A percentile compares a stretch with the other conserved stretches of the same genome.
Evolutionary conservation across 345 rosid genomes (phyloP).

Genomic region (Stellera chamaejasme): DNA sequence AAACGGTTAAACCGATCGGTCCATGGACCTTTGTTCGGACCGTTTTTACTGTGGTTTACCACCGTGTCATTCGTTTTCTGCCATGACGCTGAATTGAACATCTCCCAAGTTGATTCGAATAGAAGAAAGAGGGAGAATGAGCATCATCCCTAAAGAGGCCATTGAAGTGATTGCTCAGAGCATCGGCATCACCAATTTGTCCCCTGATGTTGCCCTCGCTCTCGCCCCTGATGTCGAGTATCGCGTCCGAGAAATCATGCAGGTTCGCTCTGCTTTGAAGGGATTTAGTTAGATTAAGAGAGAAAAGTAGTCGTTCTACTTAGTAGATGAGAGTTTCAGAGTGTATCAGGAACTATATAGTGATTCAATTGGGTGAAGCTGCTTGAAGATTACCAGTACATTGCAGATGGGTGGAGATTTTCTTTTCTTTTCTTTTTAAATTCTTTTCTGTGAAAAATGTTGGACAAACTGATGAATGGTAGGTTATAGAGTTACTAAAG

Average conservation of each 20-base stretch:
- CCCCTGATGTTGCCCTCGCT: conserved; percentile 56
- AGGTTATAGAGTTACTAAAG: neutral
- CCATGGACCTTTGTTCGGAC: no score
- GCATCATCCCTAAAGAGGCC: conserved; percentile 61
- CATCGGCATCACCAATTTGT: conserved; percentile 60
- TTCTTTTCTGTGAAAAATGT: neutral
- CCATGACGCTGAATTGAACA: neutral
- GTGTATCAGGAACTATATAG: neutral
- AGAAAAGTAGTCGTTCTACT: no score
- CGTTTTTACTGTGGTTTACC: no score
- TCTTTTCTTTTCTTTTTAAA: neutral
- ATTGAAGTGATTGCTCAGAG: conserved; percentile 85
- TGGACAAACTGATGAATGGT: neutral
- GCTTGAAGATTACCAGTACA: neutral
- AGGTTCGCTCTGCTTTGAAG: conserved; percentile 29
- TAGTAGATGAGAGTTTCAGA: no score
- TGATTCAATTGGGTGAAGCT: neutral
- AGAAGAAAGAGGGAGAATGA: conserved; percentile 21
- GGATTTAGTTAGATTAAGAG: no score
- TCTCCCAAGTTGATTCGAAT: no score
- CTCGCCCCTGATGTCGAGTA: conserved; percentile 83
- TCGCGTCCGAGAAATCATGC: conserved; percentile 83
- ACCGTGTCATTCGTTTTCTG: no score
- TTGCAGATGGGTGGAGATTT: neutral
- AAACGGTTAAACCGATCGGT: no score